Percentiles rank a stretch among this genome's conserved stretches.
phyloP scores from a whole-genome alignment of 805 yeast genomes.

The Cyberlindnera xylosilytica region DNA sequence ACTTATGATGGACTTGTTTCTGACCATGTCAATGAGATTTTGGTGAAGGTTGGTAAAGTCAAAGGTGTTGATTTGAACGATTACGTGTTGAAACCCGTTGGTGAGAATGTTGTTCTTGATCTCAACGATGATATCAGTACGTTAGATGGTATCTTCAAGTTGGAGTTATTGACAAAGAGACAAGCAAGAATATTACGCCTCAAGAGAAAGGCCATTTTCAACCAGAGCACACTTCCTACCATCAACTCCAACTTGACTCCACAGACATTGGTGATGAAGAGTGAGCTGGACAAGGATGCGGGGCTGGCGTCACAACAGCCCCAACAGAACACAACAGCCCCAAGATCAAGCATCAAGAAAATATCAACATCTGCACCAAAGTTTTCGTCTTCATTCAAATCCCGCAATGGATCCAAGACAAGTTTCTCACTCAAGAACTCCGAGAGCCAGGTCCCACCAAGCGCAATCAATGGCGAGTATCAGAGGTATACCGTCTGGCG shows the following conservation, averaged over 20 bases:
- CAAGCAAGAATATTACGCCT: slow-evolving; percentile 36
- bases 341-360: slow-evolving; percentile 1
- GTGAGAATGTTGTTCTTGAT: slow-evolving; percentile 31
- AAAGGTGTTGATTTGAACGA: slow-evolving; percentile 35
- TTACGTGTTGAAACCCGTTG: slow-evolving; percentile 33
- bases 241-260: slow-evolving; percentile 27
- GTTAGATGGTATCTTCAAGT: slow-evolving; percentile 37
- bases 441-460: slow-evolving; percentile 21
- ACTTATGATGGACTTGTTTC: slow-evolving; percentile 31
- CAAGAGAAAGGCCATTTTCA: slow-evolving; percentile 26
- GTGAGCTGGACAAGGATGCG: slow-evolving; percentile 1
- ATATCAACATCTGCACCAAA: slow-evolving; percentile 8
- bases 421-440: slow-evolving; percentile 24
- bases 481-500: slow-evolving; percentile 87
- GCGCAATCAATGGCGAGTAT: slow-evolving; percentile 34
- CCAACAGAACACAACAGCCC: background rate
- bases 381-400: slow-evolving; percentile 30
- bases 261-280: slow-evolving; percentile 26
- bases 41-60: slow-evolving; percentile 33
- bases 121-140: slow-evolving; percentile 39
- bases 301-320: background rate
- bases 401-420: slow-evolving; percentile 31
- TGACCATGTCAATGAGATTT: slow-evolving; percentile 34
- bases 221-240: slow-evolving; percentile 27
- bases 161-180: slow-evolving; percentile 42